Conservation (phyloP, 192 early-diverging fungal species). For the Linnemannia elongata region DNA sequence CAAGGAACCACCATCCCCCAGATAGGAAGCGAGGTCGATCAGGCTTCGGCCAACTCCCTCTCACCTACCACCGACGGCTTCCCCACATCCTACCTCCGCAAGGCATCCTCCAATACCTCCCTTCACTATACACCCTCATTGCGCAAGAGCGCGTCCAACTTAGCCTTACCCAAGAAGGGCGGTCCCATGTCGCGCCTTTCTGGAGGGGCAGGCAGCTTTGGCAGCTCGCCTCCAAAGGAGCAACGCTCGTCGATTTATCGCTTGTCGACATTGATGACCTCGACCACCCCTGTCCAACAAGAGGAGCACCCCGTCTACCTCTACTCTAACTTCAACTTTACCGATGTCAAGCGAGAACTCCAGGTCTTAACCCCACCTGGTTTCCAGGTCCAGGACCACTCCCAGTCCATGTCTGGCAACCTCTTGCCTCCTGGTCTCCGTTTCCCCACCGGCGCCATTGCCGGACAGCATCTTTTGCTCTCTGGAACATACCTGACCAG, state of each 20-base stretch:
- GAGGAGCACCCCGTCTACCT: conserved; percentile 75
- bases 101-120: conserved; percentile 26
- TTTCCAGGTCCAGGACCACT: conserved; percentile 77
- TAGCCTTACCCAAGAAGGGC: conserved; percentile 41
- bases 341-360: conserved; percentile 80
- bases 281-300: conserved; percentile 54
- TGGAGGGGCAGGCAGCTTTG: conserved; percentile 38
- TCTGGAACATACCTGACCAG: conserved; percentile 82
- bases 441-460: conserved; percentile 80
- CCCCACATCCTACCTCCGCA: conserved; percentile 41
- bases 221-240: conserved; percentile 42
- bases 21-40: conserved; percentile 50
- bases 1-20: conserved; percentile 57
- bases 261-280: conserved; percentile 39
- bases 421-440: conserved; percentile 79
- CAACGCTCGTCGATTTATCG: conserved; percentile 49
- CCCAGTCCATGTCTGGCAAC: conserved; percentile 73
- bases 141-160: conserved; percentile 51
- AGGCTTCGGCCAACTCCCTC: conserved; percentile 13
- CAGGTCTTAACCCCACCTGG: conserved; percentile 75
- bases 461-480: conserved; percentile 77
- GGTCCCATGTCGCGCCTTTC: conserved; percentile 48
- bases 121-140: conserved; percentile 38
- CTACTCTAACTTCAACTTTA: conserved; percentile 89
- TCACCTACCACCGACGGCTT: conserved; percentile 40